Conservation (phyloP, 1,284 basidiomycete species). For the Mycosarcoma mackinlayi region DNA sequence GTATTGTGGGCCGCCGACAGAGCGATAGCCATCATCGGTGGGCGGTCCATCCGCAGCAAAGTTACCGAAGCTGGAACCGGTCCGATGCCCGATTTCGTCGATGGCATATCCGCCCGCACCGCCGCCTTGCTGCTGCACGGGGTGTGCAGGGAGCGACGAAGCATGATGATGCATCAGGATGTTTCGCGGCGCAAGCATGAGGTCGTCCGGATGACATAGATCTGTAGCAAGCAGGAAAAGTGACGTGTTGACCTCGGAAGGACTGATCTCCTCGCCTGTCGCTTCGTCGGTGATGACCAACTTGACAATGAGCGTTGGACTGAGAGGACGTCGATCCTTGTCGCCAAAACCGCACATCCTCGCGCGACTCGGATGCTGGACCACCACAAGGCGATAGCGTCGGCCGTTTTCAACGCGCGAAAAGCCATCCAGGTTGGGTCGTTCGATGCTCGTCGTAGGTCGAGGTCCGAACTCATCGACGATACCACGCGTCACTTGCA, state of each 20-base stretch:
- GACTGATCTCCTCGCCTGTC: slow-evolving; percentile 52
- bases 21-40: slow-evolving; percentile 19
- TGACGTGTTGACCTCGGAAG: slow-evolving; percentile 59
- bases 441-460: slow-evolving; percentile 15
- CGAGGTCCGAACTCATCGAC: slow-evolving; percentile 29
- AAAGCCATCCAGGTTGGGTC: slow-evolving; percentile 35
- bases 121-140: slow-evolving; percentile 33
- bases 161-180: slow-evolving; percentile 58
- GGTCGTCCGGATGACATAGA: slow-evolving; percentile 58
- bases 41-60: slow-evolving; percentile 11
- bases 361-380: slow-evolving; percentile 59
- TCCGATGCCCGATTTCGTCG: slow-evolving; percentile 20
- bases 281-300: slow-evolving; percentile 56
- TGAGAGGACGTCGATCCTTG: slow-evolving; percentile 63
- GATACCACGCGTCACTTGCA: slow-evolving; percentile 7
- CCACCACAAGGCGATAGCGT: slow-evolving; percentile 54
- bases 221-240: slow-evolving; percentile 62
- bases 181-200: slow-evolving; percentile 54
- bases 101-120: slow-evolving; percentile 9
- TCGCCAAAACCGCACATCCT: slow-evolving; percentile 64
- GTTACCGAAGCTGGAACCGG: slow-evolving; percentile 20
- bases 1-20: slow-evolving; percentile 7
- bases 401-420: slow-evolving; percentile 40
- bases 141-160: slow-evolving; percentile 32
- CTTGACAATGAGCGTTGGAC: slow-evolving; percentile 60